These are phyloP conservation scores for Priceomyces haplophilus DNA, from an alignment of 805 yeast species.

Conservation along the genomic window DNA sequence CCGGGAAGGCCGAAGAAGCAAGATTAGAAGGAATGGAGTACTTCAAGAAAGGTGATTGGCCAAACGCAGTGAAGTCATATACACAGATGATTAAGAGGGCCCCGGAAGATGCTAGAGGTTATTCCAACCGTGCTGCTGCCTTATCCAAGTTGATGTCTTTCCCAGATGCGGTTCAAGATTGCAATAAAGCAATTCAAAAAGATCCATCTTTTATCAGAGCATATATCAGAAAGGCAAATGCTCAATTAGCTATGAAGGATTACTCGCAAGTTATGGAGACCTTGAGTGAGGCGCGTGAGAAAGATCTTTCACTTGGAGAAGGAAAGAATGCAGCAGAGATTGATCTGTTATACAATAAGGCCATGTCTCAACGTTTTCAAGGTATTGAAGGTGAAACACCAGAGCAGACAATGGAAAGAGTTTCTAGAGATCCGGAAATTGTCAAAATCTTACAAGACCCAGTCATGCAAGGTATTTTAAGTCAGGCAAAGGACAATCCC, in stretches of 20 bases:
- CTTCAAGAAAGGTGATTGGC: slow-evolving; percentile 94
- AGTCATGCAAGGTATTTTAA: slow-evolving; percentile 90
- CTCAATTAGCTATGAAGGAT: slow-evolving; percentile 87
- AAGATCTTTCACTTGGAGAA: slow-evolving; percentile 58
- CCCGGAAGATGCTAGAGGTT: slow-evolving; percentile 96
- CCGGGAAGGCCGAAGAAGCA: slow-evolving; percentile 93
- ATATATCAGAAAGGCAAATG: slow-evolving; percentile 93
- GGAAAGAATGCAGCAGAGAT: slow-evolving; percentile 70
- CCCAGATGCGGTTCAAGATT: slow-evolving; percentile 94
- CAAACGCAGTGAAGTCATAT: slow-evolving; percentile 90
- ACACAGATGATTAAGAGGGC: slow-evolving; percentile 95
- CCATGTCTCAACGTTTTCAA: slow-evolving; percentile 74
- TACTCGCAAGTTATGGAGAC: slow-evolving; percentile 80
- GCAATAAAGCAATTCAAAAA: slow-evolving; percentile 81
- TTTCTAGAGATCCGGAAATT: slow-evolving; percentile 90
- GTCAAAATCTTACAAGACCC: slow-evolving; percentile 88
- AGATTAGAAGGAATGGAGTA: slow-evolving; percentile 86
- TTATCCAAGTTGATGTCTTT: slow-evolving; percentile 90
- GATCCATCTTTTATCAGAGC: slow-evolving; percentile 93
- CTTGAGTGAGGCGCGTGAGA: slow-evolving; percentile 69
- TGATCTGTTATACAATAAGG: slow-evolving; percentile 76
- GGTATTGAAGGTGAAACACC: slow-evolving; percentile 86
- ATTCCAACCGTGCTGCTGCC: slow-evolving; percentile 97
- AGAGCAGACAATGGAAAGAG: slow-evolving; percentile 90
- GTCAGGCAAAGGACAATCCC: slow-evolving; percentile 92